phyloP scores from a whole-genome alignment of 2,329 filamentous ascomycete species.

The Fusarium nodosum region DNA sequence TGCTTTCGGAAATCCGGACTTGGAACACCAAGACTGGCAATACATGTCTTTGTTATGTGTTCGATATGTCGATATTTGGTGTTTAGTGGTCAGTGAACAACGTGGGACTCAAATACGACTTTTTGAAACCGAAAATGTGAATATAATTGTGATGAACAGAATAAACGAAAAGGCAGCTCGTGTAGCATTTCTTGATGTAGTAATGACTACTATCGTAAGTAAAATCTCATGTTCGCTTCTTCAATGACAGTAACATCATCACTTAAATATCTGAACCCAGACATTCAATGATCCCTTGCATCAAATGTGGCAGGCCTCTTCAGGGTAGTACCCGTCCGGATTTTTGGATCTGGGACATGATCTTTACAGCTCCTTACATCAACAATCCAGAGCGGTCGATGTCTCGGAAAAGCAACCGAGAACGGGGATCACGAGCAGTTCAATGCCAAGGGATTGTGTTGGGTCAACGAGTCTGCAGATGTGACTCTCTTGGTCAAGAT shows the following conservation, averaged over 20 bases:
- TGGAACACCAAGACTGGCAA: background rate
- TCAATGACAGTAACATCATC: background rate
- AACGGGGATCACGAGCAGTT: conserved; percentile 1
- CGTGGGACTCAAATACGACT: background rate
- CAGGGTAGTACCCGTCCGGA: conserved; percentile 28
- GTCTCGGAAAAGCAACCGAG: conserved; percentile 36
- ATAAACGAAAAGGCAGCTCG: background rate
- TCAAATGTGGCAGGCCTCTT: conserved; percentile 12
- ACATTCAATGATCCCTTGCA: conserved; percentile 14
- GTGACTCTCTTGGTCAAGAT: background rate
- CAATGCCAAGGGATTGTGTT: background rate
- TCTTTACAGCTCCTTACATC: conserved; percentile 14
- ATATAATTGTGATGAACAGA: background rate
- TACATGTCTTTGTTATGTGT: background rate
- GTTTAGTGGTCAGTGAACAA: background rate
- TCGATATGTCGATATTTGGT: conserved; percentile 1
- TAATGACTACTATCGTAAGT: background rate
- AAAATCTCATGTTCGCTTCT: background rate
- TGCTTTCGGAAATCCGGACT: conserved; percentile 1
- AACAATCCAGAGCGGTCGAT: conserved; percentile 16
- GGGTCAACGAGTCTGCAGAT: conserved; percentile 2
- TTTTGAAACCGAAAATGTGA: background rate
- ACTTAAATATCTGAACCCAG: background rate
- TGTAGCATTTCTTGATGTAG: background rate
- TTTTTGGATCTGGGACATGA: conserved; percentile 10